Evolutionary conservation across 306 rosid genomes (phyloP).

Genomic region (Abrus precatorius): DNA sequence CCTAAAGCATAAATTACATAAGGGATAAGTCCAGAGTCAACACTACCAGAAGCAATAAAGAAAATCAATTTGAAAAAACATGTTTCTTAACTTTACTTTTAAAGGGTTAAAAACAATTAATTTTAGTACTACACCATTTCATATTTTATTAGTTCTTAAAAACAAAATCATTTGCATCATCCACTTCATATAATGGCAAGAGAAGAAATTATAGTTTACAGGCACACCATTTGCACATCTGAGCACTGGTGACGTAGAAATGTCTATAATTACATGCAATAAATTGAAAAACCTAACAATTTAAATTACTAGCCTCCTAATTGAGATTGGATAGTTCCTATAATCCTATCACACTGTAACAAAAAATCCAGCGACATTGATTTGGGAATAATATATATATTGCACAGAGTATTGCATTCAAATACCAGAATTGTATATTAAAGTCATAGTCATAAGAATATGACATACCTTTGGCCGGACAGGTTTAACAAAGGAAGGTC

Average conservation of each 20-base stretch:
- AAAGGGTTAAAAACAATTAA: background rate
- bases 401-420: background rate
- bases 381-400: conserved; percentile 10
- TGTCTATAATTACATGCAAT: background rate
- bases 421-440: conserved; percentile 22
- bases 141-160: background rate
- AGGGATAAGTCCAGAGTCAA: conserved; percentile 37
- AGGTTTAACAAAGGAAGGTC: conserved; percentile 90
- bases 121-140: conserved; percentile 1
- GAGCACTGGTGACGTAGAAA: background rate
- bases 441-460: conserved; percentile 6
- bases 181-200: background rate
- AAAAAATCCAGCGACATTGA: conserved; percentile 21
- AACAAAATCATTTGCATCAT: background rate
- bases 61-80: conserved; percentile 7
- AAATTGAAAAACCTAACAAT: conserved; percentile 24
- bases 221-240: conserved; percentile 1
- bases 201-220: background rate
- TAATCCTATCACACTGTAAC: conserved; percentile 6
- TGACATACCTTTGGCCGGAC: conserved; percentile 83
- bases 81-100: background rate
- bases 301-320: background rate
- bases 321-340: conserved; percentile 8
- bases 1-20: conserved; percentile 52
- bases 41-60: conserved; percentile 16